A percentile compares a stretch with the other conserved stretches of the same genome.
Evolutionary conservation across 2,329 filamentous ascomycete genomes (phyloP).

Genomic region (Colletotrichum salicis): DNA sequence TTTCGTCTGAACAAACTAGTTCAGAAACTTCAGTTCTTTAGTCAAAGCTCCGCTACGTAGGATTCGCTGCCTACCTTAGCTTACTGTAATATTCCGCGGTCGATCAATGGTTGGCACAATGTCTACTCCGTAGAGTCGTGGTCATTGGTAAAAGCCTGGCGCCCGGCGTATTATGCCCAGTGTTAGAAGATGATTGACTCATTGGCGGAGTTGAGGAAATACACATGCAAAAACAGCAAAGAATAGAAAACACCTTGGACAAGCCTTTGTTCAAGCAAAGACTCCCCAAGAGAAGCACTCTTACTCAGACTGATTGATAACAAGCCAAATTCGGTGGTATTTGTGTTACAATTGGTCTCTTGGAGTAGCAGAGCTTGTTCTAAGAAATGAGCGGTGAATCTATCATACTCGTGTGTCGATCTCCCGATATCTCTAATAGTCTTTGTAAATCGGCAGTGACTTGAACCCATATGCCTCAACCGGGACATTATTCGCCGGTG

Average conservation of each 20-base stretch:
- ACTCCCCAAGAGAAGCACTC: too few species aligned
- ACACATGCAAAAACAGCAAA: too few species aligned
- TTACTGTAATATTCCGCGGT: neutral
- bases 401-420: neutral
- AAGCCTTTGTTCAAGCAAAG: too few species aligned
- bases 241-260: too few species aligned
- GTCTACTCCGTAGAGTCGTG: too few species aligned
- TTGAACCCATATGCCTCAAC: slow-evolving; percentile 15
- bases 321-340: neutral
- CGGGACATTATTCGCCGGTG: slow-evolving; percentile 4
- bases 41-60: neutral
- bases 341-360: neutral
- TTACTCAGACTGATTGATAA: neutral
- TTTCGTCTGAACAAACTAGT: neutral
- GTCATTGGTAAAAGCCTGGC: too few species aligned
- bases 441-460: neutral
- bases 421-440: neutral
- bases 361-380: neutral
- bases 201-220: too few species aligned
- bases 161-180: too few species aligned
- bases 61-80: neutral
- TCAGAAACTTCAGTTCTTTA: neutral
- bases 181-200: too few species aligned
- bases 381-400: neutral
- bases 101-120: neutral